phyloP scores from a whole-genome alignment of 176 grass and related monocot species.

The Oryza longistaminata region DNA sequence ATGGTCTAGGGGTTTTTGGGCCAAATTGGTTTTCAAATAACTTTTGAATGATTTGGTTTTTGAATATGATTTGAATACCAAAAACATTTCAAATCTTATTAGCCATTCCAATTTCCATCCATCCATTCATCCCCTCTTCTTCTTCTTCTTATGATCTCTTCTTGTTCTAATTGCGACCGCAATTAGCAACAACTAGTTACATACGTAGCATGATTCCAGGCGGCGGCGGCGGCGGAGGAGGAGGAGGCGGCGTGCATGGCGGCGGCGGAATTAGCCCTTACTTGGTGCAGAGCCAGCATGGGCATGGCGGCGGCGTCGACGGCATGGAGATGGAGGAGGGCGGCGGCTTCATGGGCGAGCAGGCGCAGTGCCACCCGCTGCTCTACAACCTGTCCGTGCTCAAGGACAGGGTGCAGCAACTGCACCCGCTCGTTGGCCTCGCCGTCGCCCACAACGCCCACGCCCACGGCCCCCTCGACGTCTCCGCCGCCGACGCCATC shows the following conservation, averaged over 20 bases:
- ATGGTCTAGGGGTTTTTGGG: too few relatives aligned
- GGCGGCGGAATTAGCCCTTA: constrained; percentile 39
- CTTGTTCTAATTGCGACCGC: background rate
- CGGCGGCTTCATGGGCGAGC: constrained; percentile 1
- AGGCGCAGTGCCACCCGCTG: constrained; percentile 43
- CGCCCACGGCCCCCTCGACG: constrained; percentile 10
- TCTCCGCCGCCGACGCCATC: constrained; percentile 43
- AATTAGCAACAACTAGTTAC: too few relatives aligned
- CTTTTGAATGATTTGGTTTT: too few relatives aligned
- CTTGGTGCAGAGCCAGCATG: constrained; percentile 45
- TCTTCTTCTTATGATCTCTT: too few relatives aligned
- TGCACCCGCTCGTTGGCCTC: constrained; percentile 65
- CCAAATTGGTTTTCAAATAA: too few relatives aligned
- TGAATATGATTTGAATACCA: too few relatives aligned
- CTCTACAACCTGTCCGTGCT: constrained; percentile 62
- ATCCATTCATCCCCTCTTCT: background rate
- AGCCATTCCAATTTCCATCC: background rate
- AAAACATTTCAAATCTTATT: too few relatives aligned
- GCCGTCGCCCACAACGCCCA: constrained; percentile 37
- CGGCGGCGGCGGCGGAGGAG: background rate
- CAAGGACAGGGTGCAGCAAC: constrained; percentile 77
- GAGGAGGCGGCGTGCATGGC: too few relatives aligned
- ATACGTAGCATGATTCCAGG: constrained; percentile 39
- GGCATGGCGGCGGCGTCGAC: constrained; percentile 37
- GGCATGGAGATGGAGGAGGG: constrained; percentile 23